Percentiles rank a stretch among this genome's conserved stretches.
Evolutionary conservation across 2,329 filamentous ascomycete species (phyloP).

Genomic region (Achaetomium macrosporum): DNA sequence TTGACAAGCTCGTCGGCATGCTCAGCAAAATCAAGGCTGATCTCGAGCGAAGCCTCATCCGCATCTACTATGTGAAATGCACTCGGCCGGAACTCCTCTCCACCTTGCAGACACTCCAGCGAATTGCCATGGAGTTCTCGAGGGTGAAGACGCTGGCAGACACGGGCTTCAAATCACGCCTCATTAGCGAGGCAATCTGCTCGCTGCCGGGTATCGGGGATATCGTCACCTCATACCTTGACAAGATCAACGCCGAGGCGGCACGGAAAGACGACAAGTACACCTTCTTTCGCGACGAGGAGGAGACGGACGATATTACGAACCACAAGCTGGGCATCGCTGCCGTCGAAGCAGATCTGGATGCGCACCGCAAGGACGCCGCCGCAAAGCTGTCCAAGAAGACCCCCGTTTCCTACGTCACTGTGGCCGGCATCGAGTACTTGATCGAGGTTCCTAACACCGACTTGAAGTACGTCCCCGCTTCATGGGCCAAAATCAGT

Average conservation of each 20-base stretch:
- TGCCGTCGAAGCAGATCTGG: conserved; percentile 83
- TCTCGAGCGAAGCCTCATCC: conserved; percentile 85
- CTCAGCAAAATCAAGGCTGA: conserved; percentile 69
- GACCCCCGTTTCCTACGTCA: conserved; percentile 67
- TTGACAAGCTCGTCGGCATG: conserved; percentile 69
- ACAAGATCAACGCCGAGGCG: conserved; percentile 78
- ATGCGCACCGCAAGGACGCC: conserved; percentile 66
- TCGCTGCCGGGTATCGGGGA: conserved; percentile 71
- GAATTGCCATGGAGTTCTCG: conserved; percentile 70
- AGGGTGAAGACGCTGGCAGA: conserved; percentile 59
- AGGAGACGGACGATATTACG: conserved; percentile 83
- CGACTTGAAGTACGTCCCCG: conserved; percentile 79
- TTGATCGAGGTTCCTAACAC: conserved; percentile 85
- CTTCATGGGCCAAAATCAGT: conserved; percentile 90
- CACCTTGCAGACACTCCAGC: conserved; percentile 79
- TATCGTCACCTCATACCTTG: conserved; percentile 67
- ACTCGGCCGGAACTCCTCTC: conserved; percentile 80
- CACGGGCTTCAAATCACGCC: conserved; percentile 63
- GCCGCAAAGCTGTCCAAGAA: conserved; percentile 67
- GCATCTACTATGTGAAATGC: conserved; percentile 97
- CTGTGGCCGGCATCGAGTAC: conserved; percentile 86
- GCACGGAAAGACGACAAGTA: conserved; percentile 90
- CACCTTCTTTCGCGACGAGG: conserved; percentile 78
- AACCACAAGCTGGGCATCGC: conserved; percentile 87
- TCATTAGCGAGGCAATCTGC: conserved; percentile 66